phyloP scores from a whole-genome alignment of 495 filamentous ascomycete genomes.

The Penicillium pancosmium region DNA sequence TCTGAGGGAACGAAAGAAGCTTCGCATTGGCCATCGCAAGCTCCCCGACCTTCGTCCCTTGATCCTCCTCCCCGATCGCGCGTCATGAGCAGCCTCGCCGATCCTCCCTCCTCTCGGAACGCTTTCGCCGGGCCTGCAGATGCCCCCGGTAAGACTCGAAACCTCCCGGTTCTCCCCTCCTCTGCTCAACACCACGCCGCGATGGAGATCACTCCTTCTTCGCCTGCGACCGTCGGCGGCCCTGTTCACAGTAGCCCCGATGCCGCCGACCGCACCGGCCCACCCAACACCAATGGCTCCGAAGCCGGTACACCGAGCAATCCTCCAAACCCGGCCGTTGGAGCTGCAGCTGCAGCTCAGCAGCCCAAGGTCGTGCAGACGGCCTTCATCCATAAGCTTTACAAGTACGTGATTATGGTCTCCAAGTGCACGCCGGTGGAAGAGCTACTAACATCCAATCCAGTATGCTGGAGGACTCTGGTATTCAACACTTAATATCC shows the following conservation, averaged over 20 bases:
- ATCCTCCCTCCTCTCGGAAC: conserved; percentile 43
- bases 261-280: conserved; percentile 45
- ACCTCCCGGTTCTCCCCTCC: conserved; percentile 49
- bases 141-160: conserved; percentile 44
- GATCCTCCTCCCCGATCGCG: conserved; percentile 19
- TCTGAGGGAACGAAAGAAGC: not conserved
- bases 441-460: not conserved
- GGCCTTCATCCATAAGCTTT: conserved; percentile 99
- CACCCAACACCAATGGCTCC: conserved; percentile 47
- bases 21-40: conserved; percentile 5
- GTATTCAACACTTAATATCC: conserved; percentile 92
- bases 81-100: conserved; percentile 50
- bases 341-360: conserved; percentile 83
- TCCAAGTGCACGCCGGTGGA: not conserved
- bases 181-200: conserved; percentile 43
- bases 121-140: conserved; percentile 39
- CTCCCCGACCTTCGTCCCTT: not conserved
- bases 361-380: conserved; percentile 98
- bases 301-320: conserved; percentile 38
- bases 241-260: conserved; percentile 51
- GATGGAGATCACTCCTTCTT: conserved; percentile 55
- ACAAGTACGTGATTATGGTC: conserved; percentile 71
- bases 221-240: conserved; percentile 38
- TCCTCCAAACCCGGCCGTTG: conserved; percentile 49
- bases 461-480: conserved; percentile 94